phyloP scores from a whole-genome alignment of 169 alveolate species.

The Plasmodium cynomolgi region DNA sequence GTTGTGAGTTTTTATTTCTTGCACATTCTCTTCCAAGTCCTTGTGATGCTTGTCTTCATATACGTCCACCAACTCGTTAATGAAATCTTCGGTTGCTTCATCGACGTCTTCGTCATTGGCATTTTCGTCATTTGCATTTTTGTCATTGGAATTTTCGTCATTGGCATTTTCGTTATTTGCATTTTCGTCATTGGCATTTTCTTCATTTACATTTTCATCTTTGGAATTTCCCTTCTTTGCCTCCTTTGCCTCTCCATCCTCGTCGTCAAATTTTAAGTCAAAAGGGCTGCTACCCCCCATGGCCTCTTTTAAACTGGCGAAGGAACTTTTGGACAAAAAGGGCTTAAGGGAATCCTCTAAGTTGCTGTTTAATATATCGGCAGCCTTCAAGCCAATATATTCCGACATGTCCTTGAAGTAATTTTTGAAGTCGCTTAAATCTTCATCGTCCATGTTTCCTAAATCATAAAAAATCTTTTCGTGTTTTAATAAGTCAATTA shows the following conservation, averaged over 20 bases:
- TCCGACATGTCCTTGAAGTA: conserved; percentile 32
- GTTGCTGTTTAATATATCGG: conserved; percentile 34
- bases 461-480: conserved; percentile 4
- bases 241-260: background rate
- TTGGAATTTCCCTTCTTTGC: background rate
- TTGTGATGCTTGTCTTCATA: conserved; percentile 17
- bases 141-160: background rate
- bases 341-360: conserved; percentile 55
- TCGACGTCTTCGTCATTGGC: background rate
- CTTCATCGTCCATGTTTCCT: conserved; percentile 6
- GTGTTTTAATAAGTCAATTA: conserved; percentile 27
- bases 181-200: background rate
- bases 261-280: background rate
- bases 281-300: background rate
- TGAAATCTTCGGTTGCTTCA: conserved; percentile 38
- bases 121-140: background rate
- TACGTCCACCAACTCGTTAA: conserved; percentile 27
- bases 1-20: conserved; percentile 43
- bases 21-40: conserved; percentile 1
- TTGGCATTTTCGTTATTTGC: background rate
- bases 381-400: conserved; percentile 50
- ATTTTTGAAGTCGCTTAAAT: conserved; percentile 29
- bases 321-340: conserved; percentile 15
- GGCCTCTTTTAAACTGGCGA: background rate
- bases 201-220: background rate